Evolutionary conservation across 257 asterid species (phyloP), one percentile per base, ranked within the genome.

Genomic region (Solanum paucissectum): DNA sequence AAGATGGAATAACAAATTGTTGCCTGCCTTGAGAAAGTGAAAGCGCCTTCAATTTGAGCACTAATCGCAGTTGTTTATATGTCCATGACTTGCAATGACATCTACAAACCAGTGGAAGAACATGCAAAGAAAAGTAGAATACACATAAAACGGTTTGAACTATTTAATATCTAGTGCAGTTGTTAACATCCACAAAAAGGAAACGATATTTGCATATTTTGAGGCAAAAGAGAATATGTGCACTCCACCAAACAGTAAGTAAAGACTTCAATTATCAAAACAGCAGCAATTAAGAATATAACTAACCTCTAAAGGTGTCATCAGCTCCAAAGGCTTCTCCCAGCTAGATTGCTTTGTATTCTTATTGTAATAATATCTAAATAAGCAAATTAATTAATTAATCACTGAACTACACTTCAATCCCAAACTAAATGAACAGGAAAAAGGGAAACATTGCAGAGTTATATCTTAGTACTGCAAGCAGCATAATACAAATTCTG

Each of bases 261-360:
- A 21, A 20, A 60, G 44, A 86, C 85, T 46, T 86, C 49, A 72
- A 75, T 60, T 88, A 88, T 42, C 87, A 60, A 69, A 83, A 76
- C 68, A 76, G n/a, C 85, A 88, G 84, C 73, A 89, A 33, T 83
- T 87, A 73, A 86, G 85, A 87, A 82, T 87, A 87, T 88, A 89
- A 90, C 94, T 90, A 94, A 96, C 99, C 99, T 97, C 99, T 73
- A 93, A 84, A 74, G 98, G 95, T 74, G 98, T 95, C 99, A 97
- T 94, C 94, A 97, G 90, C 90, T 97, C 99, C 71, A 89, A 69
- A 90, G 99, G 99, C 94, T 97, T 97, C 90, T 97, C 99, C 99
- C 99, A 97, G 91, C 96, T 94, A 62, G 99, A 97, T 91, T 93
- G 98, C 91, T 96, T 96, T 33, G 98, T 95, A 71, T 85, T 87